Conservation (phyloP, 129 eudicot genomes). For the Centrapalus pauciflorus region DNA sequence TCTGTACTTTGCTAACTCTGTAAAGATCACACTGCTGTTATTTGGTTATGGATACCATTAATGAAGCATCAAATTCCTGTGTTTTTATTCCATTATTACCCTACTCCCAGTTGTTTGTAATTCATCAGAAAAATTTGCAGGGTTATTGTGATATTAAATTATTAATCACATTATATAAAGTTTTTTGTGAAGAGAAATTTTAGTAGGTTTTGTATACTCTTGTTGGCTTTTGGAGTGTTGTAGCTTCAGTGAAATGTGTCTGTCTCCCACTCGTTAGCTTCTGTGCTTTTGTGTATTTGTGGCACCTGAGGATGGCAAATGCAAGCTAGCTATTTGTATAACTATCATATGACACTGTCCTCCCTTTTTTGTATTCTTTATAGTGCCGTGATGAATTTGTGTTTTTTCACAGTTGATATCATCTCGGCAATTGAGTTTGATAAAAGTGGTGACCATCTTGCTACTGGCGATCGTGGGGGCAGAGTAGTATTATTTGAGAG, state of each 20-base stretch:
- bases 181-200: neutral
- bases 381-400: conserved; percentile 12
- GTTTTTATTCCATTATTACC: neutral
- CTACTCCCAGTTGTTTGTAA: neutral
- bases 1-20: neutral
- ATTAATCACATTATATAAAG: conserved; percentile 1
- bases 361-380: conserved; percentile 10
- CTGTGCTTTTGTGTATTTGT: neutral
- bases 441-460: conserved; percentile 98
- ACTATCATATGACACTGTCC: neutral
- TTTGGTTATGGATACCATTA: neutral
- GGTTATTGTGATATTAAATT: neutral
- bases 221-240: neutral
- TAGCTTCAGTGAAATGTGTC: neutral
- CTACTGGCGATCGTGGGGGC: conserved; percentile 99
- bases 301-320: too few relatives aligned
- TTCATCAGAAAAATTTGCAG: conserved; percentile 1
- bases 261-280: neutral
- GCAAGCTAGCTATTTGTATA: neutral
- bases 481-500: conserved; percentile 97
- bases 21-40: neutral
- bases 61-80: neutral
- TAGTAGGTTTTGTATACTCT: neutral
- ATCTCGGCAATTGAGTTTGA: conserved; percentile 98
- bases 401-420: conserved; percentile 66